phyloP scores from a whole-genome alignment of 2,329 filamentous ascomycete genomes.

The Penicillium fuscoglaucum region DNA sequence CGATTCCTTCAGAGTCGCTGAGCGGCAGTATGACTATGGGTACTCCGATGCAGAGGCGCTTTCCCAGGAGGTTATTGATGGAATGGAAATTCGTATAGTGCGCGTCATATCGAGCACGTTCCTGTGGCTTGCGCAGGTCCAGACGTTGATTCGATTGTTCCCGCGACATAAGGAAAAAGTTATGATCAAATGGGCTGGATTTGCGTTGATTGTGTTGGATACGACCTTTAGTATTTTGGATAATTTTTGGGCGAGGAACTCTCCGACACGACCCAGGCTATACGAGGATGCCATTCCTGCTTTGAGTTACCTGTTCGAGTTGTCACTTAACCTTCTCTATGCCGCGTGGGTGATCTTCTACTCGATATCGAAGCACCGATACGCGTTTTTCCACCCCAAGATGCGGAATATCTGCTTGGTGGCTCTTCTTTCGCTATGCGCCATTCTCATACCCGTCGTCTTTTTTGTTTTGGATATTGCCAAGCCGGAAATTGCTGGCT shows the following conservation, averaged over 20 bases:
- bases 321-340: conserved; percentile 82
- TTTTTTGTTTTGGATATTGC: conserved; percentile 93
- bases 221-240: conserved; percentile 89
- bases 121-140: conserved; percentile 94
- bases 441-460: conserved; percentile 84
- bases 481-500: conserved; percentile 79
- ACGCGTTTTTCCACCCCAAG: conserved; percentile 83
- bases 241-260: conserved; percentile 66
- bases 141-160: conserved; percentile 92
- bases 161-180: conserved; percentile 96
- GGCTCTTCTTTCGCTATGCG: conserved; percentile 72
- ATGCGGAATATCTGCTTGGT: conserved; percentile 89
- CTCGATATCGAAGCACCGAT: conserved; percentile 84
- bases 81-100: conserved; percentile 83
- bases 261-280: conserved; percentile 60
- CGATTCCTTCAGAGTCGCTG: conserved; percentile 83
- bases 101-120: conserved; percentile 94
- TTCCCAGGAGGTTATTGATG: conserved; percentile 76
- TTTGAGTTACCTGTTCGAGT: conserved; percentile 84
- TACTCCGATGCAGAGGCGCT: conserved; percentile 76
- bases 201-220: conserved; percentile 87
- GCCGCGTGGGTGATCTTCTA: conserved; percentile 95
- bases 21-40: conserved; percentile 75
- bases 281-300: conserved; percentile 91
- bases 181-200: conserved; percentile 98